phyloP scores from a whole-genome alignment of 805 yeast species.

The Yamadazyma insecticola region DNA sequence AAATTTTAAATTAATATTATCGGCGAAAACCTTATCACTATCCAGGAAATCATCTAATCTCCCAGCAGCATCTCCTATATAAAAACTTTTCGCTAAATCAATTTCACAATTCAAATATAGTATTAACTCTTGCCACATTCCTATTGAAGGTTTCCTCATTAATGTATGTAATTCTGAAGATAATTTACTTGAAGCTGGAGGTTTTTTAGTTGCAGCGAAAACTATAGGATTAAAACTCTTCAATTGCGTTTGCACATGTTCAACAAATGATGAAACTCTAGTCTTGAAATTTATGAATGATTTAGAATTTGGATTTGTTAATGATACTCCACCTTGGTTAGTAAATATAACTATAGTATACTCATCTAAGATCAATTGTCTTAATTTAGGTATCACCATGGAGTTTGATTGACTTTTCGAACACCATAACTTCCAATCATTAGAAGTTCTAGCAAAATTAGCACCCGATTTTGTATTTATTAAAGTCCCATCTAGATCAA shows the following conservation, averaged over 20 bases:
- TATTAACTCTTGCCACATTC: constrained; percentile 65
- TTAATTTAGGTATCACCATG: constrained; percentile 18
- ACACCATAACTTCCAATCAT: constrained; percentile 66
- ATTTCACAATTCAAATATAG: constrained; percentile 33
- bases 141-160: constrained; percentile 71
- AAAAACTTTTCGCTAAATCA: constrained; percentile 48
- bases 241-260: constrained; percentile 17
- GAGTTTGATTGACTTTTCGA: constrained; percentile 9
- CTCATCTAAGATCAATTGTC: constrained; percentile 15
- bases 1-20: constrained; percentile 48
- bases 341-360: constrained; percentile 66
- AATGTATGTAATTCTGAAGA: constrained; percentile 23
- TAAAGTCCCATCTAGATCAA: constrained; percentile 84
- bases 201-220: constrained; percentile 62
- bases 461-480: constrained; percentile 60
- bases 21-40: constrained; percentile 70
- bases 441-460: constrained; percentile 51
- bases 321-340: constrained; percentile 70
- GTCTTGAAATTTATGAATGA: constrained; percentile 35
- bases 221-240: constrained; percentile 29
- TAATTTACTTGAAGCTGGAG: constrained; percentile 23
- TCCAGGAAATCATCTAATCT: constrained; percentile 73
- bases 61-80: constrained; percentile 98
- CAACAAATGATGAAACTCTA: constrained; percentile 37
- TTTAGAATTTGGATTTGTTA: constrained; percentile 30